These are phyloP conservation scores for Purpureocillium lavendulum DNA, from an alignment of 2,329 filamentous ascomycete species.

Conservation along the genomic window DNA sequence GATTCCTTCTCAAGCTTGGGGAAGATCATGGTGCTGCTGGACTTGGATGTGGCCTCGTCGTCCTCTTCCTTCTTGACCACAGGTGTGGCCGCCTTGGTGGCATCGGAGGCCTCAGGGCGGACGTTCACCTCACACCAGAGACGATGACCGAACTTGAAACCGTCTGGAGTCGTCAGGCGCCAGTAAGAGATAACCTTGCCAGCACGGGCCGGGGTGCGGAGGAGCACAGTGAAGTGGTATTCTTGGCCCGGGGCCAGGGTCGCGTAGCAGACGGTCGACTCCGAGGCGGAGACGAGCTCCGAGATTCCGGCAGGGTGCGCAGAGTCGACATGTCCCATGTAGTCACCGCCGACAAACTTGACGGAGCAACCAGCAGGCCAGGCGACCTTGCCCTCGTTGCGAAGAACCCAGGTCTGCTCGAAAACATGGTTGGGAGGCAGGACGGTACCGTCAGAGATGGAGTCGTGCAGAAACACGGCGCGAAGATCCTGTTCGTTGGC, in stretches of 20 bases:
- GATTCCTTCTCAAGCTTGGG: conserved; percentile 94
- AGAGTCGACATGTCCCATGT: conserved; percentile 88
- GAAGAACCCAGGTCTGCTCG: conserved; percentile 84
- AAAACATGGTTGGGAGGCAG: conserved; percentile 67
- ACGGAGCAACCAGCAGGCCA: conserved; percentile 91
- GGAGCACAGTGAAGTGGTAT: conserved; percentile 71
- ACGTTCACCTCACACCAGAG: conserved; percentile 92
- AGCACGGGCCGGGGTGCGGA: conserved; percentile 69
- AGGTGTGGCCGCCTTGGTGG: conserved; percentile 14
- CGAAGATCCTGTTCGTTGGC: conserved; percentile 23
- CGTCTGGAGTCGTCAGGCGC: conserved; percentile 78
- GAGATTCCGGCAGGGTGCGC: conserved; percentile 68
- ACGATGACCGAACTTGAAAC: conserved; percentile 80
- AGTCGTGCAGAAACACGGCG: conserved; percentile 68
- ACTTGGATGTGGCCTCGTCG: conserved; percentile 17
- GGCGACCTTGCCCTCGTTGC: conserved; percentile 67
- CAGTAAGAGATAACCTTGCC: conserved; percentile 92
- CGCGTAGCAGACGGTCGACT: conserved; percentile 69
- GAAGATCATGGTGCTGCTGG: conserved; percentile 79
- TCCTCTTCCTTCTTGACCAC: conserved; percentile 18
- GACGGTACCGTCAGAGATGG: conserved; percentile 67
- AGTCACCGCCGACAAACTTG: conserved; percentile 87
- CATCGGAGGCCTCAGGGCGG: conserved; percentile 24
- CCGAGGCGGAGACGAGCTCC: conserved; percentile 68
- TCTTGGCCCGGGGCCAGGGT: conserved; percentile 66